Evolutionary conservation across 805 yeast genomes (phyloP), one percentile per base, ranked within the genome.

Genomic region (Kodamaea kaohsiungensis): DNA sequence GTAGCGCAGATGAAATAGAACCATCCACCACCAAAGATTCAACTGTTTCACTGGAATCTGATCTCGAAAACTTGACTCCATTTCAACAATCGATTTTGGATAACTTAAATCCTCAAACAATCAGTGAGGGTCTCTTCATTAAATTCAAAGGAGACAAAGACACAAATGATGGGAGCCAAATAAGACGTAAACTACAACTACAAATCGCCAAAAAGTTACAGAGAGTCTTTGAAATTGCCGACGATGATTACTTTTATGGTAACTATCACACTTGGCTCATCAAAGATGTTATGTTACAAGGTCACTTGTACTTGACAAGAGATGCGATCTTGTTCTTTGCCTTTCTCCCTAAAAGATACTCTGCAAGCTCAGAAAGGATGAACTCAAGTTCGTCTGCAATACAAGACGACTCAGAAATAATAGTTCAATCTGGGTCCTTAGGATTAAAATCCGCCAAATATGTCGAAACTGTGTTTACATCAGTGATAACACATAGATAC

Each of bases 271-370:
- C 91, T 30, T 92, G 97, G 96, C 73, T 92, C 38, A 75, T 91
- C 54, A 82, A 85, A 56, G 96, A 89, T 61, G 95, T 92, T 0
- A 72, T 93, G 25, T 71, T 91, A 22, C 97, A 91, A 68, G 98
- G 98, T 2, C 92, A 88, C 61, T 67, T 91, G 15, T 88, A 88
- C 61, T 68, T 93, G 22, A 91, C 98, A 1, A 69, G 75, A 43
- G 72, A 78, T 13, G 82, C 82, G 56, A 65, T 92, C 5, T 70
- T 90, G 45, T 93, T 89, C 65, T 87, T 87, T 71, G 95, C 97
- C 0, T 85, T 83, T 60, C 68, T 93, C 8, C 97, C 98, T 0
- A 80, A 81, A 18, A 52, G 55, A 46, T 52, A 56, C 37, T 46
- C 61, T 7, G 38, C 54, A 10, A 18, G 47, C 18, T 16, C 53